Evolutionary conservation across 2,329 filamentous ascomycete species (phyloP), one percentile per base, ranked within the genome.

Genomic region (Akanthomyces muscarius): DNA sequence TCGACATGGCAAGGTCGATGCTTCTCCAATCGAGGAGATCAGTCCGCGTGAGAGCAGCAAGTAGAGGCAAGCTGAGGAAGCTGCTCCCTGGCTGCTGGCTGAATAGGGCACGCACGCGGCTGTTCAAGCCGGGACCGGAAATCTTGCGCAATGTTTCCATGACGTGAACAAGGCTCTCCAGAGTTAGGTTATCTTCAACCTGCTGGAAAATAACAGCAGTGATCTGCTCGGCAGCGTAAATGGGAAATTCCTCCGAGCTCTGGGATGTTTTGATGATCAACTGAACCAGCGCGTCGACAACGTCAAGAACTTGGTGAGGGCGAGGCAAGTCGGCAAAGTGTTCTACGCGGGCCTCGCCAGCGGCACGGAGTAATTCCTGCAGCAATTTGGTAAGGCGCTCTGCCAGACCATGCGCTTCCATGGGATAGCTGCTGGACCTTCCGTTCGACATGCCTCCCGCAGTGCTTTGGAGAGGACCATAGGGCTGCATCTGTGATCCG

Each of bases 1-100:
- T 89, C 8, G 91, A 86, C 68, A 93, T 83, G 58, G 90, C 87
- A 25, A 85, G 81, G 69, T 93, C 90, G 56, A 93, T 84, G 58
- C 83, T 82, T 58, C 80, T 79, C 80, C 86, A 86, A 68, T 88
- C 85, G 8, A 89, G 70, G 44, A 89, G 78, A 60, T 88, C 86
- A 2, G 85, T 86, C 42, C 80, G 80, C 50, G 85, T 76, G 47
- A 89, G 73, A 4, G 85, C 83, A 13, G 81, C 77, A 52, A 87
- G 80, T 2, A 89, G 75, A 21, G 84, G 81, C 23, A 87, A 73
- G 66, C 82, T 84, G 11, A 88, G 75, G 65, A 88, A 83, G 57
- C 77, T 78, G 25, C 83, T 76, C 1, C 82, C 81, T 1, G 83
- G 79, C 68, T 87, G 84, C 63, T 84, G 79, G 63, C 81, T 80